Conservation (phyloP, 1,284 basidiomycete genomes). For the Fistulina hepatica region DNA sequence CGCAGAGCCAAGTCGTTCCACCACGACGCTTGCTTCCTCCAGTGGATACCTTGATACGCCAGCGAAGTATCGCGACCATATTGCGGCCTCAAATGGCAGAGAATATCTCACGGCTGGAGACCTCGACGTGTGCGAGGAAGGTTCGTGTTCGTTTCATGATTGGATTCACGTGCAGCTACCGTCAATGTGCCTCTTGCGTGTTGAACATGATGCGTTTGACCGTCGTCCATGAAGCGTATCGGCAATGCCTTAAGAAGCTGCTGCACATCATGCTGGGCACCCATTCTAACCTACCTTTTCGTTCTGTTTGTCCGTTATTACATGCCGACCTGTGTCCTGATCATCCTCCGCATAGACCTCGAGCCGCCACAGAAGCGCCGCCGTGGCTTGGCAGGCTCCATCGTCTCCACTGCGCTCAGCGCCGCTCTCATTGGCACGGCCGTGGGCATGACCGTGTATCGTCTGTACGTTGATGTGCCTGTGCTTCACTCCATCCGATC, state of each 20-base stretch:
- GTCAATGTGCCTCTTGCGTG: too few relatives aligned
- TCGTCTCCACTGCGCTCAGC: constrained; percentile 68
- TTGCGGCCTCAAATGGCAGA: constrained; percentile 29
- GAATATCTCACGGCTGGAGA: constrained; percentile 23
- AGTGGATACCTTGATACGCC: constrained; percentile 57
- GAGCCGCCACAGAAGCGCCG: constrained; percentile 40
- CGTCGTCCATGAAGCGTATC: too few relatives aligned
- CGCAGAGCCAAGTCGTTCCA: constrained; percentile 41
- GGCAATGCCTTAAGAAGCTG: too few relatives aligned
- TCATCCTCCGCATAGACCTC: constrained; percentile 35
- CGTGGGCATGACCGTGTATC: constrained; percentile 72
- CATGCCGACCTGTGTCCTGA: constrained; percentile 13
- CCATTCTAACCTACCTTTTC: constrained; percentile 10
- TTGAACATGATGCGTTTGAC: too few relatives aligned
- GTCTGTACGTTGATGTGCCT: constrained; percentile 44
- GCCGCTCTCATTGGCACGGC: constrained; percentile 74
- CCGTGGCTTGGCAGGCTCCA: constrained; percentile 60
- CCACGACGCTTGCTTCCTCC: constrained; percentile 39
- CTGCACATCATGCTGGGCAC: too few relatives aligned
- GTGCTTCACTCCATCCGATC: constrained; percentile 1
- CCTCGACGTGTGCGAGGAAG: constrained; percentile 30
- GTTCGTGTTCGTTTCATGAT: constrained; percentile 26
- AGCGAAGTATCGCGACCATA: constrained; percentile 43
- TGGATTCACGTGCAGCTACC: constrained; percentile 11
- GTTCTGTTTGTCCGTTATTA: constrained; percentile 13